Conservation (phyloP, 2,329 filamentous ascomycete genomes). For the Canariomyces notabilis region DNA sequence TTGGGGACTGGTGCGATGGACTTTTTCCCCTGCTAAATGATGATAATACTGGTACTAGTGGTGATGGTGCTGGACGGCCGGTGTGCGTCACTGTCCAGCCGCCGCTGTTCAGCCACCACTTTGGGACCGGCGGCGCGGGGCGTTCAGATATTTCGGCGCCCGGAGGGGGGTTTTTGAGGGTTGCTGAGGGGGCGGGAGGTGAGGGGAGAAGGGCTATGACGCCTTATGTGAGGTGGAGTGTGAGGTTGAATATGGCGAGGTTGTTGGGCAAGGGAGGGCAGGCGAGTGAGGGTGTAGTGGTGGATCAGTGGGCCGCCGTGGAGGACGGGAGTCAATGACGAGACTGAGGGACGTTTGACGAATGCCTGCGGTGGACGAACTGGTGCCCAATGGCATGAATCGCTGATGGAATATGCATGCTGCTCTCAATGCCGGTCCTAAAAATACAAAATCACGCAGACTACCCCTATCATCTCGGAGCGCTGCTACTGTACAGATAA, state of each 20-base stretch:
- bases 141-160: constrained; percentile 27
- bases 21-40: neutral
- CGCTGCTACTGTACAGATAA: too few relatives aligned
- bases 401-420: too few relatives aligned
- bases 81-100: constrained; percentile 30
- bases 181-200: constrained; percentile 15
- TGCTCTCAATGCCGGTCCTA: too few relatives aligned
- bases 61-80: constrained; percentile 1
- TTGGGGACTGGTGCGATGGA: constrained; percentile 44
- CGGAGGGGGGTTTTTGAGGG: constrained; percentile 26
- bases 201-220: constrained; percentile 25
- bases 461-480: too few relatives aligned
- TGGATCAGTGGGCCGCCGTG: constrained; percentile 25
- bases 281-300: neutral
- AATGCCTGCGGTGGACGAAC: too few relatives aligned
- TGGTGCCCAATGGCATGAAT: too few relatives aligned
- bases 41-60: neutral
- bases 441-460: too few relatives aligned
- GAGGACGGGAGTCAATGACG: neutral
- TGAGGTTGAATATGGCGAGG: constrained; percentile 26
- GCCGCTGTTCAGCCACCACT: constrained; percentile 29
- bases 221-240: constrained; percentile 28
- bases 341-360: neutral
- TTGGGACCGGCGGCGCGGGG: constrained; percentile 19
- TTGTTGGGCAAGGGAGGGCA: constrained; percentile 20